phyloP scores from a whole-genome alignment of 2,329 filamentous ascomycete species.

The Botrytis byssoidea region DNA sequence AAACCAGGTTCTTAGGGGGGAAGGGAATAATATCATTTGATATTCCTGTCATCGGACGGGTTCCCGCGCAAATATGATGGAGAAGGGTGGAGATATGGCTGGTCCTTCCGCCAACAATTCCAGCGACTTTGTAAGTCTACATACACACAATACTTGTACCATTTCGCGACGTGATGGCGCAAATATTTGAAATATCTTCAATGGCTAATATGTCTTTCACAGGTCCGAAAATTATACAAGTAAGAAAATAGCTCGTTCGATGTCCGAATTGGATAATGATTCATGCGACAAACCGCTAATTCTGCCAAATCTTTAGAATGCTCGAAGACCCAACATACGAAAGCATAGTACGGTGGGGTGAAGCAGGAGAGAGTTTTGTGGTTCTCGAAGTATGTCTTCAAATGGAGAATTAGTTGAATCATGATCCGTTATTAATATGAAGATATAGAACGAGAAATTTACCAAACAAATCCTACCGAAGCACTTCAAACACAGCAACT shows the following conservation, averaged over 20 bases:
- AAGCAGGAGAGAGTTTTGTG: constrained; percentile 92
- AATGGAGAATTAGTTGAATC: background rate
- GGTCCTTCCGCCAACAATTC: constrained; percentile 67
- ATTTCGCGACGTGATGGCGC: background rate
- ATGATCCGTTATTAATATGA: constrained; percentile 21
- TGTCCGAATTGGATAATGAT: constrained; percentile 29
- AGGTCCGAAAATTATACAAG: constrained; percentile 99
- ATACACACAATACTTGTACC: constrained; percentile 8
- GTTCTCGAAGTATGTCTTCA: constrained; percentile 76
- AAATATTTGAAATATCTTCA: background rate
- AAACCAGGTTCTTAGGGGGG: background rate
- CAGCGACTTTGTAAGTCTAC: constrained; percentile 85
- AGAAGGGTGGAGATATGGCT: constrained; percentile 38
- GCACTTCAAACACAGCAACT: constrained; percentile 99
- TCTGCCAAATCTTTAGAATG: constrained; percentile 64
- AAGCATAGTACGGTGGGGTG: constrained; percentile 91
- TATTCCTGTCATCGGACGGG: constrained; percentile 10
- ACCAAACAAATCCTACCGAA: constrained; percentile 96
- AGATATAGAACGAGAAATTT: constrained; percentile 86
- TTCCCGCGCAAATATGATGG: constrained; percentile 30
- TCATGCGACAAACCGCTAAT: constrained; percentile 36
- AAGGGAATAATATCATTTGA: background rate
- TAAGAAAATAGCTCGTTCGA: constrained; percentile 47
- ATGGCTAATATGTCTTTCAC: constrained; percentile 29
- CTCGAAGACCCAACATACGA: constrained; percentile 92